Evolutionary conservation across 2,329 filamentous ascomycete species (phyloP), one percentile per base, ranked within the genome.

Genomic region (Cadophora luteo-olivacea): DNA sequence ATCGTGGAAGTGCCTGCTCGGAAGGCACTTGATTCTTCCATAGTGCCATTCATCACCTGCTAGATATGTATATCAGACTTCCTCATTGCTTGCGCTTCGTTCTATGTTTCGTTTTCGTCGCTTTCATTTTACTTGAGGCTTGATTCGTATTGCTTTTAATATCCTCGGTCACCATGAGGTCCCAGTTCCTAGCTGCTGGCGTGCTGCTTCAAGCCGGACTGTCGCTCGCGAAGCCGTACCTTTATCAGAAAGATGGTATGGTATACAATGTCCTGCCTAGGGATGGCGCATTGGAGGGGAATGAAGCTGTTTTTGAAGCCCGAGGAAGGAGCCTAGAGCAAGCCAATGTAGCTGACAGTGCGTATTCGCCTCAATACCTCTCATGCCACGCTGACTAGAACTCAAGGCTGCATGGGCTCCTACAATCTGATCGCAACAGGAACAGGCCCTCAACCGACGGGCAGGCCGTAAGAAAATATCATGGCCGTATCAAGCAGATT

Each of bases 171-270:
- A 41, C 41, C 6, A 66, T 66, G 64, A 54, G 33, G 52, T 54
- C 38, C 38, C 5, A n/a, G 48, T 11, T 61, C 38, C 22, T 19
- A n/a, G 38, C 45, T 8, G 29, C 51, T 29, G 41, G n/a, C 16
- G 11, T 68, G 3, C 58, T 54, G 14, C 33, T 67, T 12, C 58
- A 63, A 55, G 52, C 65, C 9, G 22, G 54, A 22, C 11, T 68
- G 12, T 54, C 60, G 25, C 5, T 68, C n/a, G 61, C 29, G 4
- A 60, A 32, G 41, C 66, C 66, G 19, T 68, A 64, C 36, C 55
- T 60, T 25, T 25, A 60, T 54, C 33, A n/a, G 19, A 64, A 36
- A 25, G 60, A 68, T 61, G 66, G 66, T 36, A 68, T 68, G 6
- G 55, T 68, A 2, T 68, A 64, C 25, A 55, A 61, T 54, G 52